A percentile compares a stretch with the other conserved stretches of the same genome.
Conservation (phyloP, 2,329 filamentous ascomycete genomes). For the Didymella sp. region DNA sequence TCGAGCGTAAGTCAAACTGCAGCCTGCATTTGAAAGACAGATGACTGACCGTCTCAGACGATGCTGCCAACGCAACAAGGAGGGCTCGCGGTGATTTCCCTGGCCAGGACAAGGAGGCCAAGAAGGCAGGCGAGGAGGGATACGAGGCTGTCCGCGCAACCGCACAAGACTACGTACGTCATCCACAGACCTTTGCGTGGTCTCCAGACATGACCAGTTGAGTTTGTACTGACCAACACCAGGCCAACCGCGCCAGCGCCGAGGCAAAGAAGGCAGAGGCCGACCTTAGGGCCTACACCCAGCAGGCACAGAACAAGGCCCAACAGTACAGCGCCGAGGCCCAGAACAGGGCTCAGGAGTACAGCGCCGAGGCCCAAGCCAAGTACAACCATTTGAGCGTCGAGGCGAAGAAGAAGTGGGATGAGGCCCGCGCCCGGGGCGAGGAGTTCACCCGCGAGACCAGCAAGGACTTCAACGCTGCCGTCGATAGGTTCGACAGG, state of each 20-base stretch:
- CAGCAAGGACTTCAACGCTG: constrained; percentile 57
- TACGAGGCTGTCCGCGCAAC: constrained; percentile 55
- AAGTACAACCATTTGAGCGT: constrained; percentile 61
- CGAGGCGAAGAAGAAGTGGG: constrained; percentile 67
- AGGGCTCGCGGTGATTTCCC: constrained; percentile 72
- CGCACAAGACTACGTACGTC: constrained; percentile 49
- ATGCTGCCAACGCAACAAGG: constrained; percentile 72
- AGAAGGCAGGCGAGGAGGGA: constrained; percentile 67
- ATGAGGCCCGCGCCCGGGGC: constrained; percentile 68
- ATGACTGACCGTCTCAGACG: constrained; percentile 63
- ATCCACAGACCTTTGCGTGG: not conserved
- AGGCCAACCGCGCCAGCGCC: constrained; percentile 50
- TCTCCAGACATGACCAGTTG: not conserved
- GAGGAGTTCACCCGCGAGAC: constrained; percentile 47
- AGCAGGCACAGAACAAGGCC: constrained; percentile 66
- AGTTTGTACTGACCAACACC: constrained; percentile 25
- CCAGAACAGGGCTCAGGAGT: constrained; percentile 18
- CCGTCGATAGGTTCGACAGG: constrained; percentile 79
- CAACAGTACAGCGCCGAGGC: constrained; percentile 52
- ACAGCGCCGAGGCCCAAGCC: constrained; percentile 56
- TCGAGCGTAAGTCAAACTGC: constrained; percentile 70
- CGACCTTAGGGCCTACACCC: constrained; percentile 61
- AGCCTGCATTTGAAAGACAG: not conserved
- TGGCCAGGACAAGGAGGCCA: constrained; percentile 65
- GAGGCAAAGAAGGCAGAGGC: constrained; percentile 66